A percentile compares a stretch with the other conserved stretches of the same genome.
Evolutionary conservation across 164 flowering plant species (phyloP).

Genomic region (Berberis vulgaris): DNA sequence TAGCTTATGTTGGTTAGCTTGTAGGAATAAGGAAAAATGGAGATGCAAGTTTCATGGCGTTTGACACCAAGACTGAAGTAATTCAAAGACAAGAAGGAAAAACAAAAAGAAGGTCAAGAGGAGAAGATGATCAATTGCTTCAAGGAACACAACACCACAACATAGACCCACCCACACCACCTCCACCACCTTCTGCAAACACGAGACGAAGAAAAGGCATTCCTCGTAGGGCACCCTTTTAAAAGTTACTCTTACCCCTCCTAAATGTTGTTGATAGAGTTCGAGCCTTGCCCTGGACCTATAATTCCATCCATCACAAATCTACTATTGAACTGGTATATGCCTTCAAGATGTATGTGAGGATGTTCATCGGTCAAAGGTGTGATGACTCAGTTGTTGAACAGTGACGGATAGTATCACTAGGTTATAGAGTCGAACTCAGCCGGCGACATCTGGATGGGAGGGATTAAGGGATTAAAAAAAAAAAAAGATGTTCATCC

Average conservation of each 20-base stretch:
- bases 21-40: slow-evolving; percentile 67
- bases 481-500: too few species aligned
- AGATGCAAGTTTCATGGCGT: slow-evolving; percentile 44
- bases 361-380: too few species aligned
- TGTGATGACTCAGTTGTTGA: too few species aligned
- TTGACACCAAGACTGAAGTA: slow-evolving; percentile 35
- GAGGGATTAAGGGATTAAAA: too few species aligned
- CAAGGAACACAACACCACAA: too few species aligned
- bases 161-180: slow-evolving; percentile 8
- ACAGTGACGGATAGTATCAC: too few species aligned
- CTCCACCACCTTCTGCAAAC: slow-evolving; percentile 47
- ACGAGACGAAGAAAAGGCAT: slow-evolving; percentile 84
- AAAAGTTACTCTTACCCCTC: slow-evolving; percentile 16
- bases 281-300: too few species aligned
- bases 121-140: slow-evolving; percentile 18
- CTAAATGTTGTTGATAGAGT: too few species aligned
- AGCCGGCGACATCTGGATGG: too few species aligned
- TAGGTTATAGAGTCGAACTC: too few species aligned
- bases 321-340: background rate
- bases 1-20: slow-evolving; percentile 24
- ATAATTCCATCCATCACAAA: too few species aligned
- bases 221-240: slow-evolving; percentile 86
- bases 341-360: background rate
- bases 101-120: slow-evolving; percentile 10
- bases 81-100: background rate